Conservation (phyloP, 352 stramenopile genomes). For the Phytophthora pistaciae region DNA sequence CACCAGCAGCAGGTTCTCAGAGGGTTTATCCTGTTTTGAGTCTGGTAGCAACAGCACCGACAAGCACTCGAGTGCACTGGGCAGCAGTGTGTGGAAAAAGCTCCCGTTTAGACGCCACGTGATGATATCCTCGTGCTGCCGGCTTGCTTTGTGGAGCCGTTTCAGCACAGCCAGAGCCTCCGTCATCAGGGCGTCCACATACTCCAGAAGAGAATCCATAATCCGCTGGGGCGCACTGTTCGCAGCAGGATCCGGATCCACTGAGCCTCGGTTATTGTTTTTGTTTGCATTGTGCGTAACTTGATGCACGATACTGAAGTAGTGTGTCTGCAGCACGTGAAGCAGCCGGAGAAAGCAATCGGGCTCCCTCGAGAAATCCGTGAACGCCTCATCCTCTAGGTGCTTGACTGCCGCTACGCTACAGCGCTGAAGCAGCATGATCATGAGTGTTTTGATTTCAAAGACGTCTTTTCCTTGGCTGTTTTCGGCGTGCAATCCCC, state of each 20-base stretch:
- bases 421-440: conserved; percentile 31
- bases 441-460: conserved; percentile 32
- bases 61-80: conserved; percentile 56
- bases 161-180: conserved; percentile 52
- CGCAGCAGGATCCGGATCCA: background rate
- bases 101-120: conserved; percentile 56
- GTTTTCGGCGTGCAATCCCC: conserved; percentile 6
- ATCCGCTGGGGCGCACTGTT: conserved; percentile 21
- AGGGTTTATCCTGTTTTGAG: background rate
- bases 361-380: conserved; percentile 18
- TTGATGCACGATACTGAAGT: conserved; percentile 42
- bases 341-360: conserved; percentile 49
- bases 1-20: conserved; percentile 33
- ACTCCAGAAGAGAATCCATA: conserved; percentile 40
- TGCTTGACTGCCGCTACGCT: conserved; percentile 29
- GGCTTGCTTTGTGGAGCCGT: conserved; percentile 57
- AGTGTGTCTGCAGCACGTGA: conserved; percentile 49
- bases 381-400: conserved; percentile 28
- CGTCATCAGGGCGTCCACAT: conserved; percentile 47
- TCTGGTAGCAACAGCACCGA: conserved; percentile 35
- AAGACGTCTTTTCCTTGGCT: conserved; percentile 6
- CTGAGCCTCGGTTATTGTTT: background rate
- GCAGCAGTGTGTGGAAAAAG: conserved; percentile 58
- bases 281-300: background rate
- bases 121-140: conserved; percentile 66